A percentile compares a stretch with the other conserved stretches of the same genome.
These are phyloP conservation scores for Cylindrotheca fusiformis DNA, from an alignment of 108 stramenopile genomes.

Conservation along the genomic window DNA sequence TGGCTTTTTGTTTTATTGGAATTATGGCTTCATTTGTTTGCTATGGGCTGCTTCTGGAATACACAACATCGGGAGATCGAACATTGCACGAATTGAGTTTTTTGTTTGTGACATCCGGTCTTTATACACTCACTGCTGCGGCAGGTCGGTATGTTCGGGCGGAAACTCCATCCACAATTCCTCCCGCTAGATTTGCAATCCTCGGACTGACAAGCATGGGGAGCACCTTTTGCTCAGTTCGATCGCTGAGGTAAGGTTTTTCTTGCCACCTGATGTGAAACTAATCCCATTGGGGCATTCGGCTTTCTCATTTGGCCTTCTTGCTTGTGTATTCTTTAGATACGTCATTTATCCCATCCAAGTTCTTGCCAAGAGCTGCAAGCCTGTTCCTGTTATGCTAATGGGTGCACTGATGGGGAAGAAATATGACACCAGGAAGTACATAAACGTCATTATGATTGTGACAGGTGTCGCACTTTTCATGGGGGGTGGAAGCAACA, in stretches of 20 bases:
- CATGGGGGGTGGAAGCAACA: slow-evolving; percentile 86
- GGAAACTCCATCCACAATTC: slow-evolving; percentile 92
- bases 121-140: slow-evolving; percentile 90
- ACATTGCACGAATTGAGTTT: slow-evolving; percentile 93
- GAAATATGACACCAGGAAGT: slow-evolving; percentile 89
- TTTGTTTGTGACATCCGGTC: slow-evolving; percentile 89
- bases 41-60: slow-evolving; percentile 94
- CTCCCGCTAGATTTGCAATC: slow-evolving; percentile 87
- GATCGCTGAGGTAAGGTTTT: slow-evolving; percentile 81
- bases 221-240: slow-evolving; percentile 92
- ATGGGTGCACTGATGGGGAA: slow-evolving; percentile 97
- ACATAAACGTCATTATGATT: slow-evolving; percentile 92
- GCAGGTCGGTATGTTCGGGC: slow-evolving; percentile 84
- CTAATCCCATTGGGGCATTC: neutral
- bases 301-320: neutral
- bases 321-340: slow-evolving; percentile 4
- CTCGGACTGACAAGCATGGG: slow-evolving; percentile 95
- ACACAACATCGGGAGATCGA: slow-evolving; percentile 90
- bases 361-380: slow-evolving; percentile 97
- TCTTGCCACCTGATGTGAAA: neutral
- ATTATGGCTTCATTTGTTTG: slow-evolving; percentile 88
- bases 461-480: slow-evolving; percentile 93
- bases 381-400: slow-evolving; percentile 98
- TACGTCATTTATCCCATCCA: slow-evolving; percentile 95
- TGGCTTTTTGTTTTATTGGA: slow-evolving; percentile 86